A percentile compares a stretch with the other conserved stretches of the same genome.
Evolutionary conservation across 192 early-diverging fungal genomes (phyloP).

Genomic region (Ambispora gerdemannii): DNA sequence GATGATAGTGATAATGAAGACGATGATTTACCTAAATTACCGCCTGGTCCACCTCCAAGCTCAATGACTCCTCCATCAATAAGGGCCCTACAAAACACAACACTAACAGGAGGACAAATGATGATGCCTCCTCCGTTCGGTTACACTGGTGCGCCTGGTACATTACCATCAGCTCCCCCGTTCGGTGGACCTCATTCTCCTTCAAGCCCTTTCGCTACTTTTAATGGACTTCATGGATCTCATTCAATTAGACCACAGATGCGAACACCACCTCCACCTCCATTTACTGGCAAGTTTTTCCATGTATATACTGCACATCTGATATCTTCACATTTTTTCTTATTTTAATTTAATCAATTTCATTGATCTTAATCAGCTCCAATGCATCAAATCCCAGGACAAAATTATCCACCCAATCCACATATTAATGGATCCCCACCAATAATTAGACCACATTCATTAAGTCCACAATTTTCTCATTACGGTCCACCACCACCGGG

Average conservation of each 20-base stretch:
- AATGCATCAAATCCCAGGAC: not conserved
- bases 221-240: not conserved
- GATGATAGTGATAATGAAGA: not conserved
- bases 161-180: not conserved
- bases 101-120: not conserved
- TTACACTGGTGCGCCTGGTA: not conserved
- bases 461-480: constrained; percentile 22
- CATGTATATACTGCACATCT: no score
- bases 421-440: not conserved
- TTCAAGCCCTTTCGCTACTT: not conserved
- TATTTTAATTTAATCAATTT: no score
- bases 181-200: no score
- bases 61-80: not conserved
- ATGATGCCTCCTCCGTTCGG: not conserved
- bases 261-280: constrained; percentile 10
- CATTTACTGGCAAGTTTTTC: constrained; percentile 22
- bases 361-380: not conserved
- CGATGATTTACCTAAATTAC: not conserved
- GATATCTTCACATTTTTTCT: no score
- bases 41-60: not conserved
- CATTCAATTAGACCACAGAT: not conserved
- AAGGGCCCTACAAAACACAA: not conserved
- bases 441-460: constrained; percentile 1
- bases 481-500: constrained; percentile 25
- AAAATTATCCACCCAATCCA: not conserved